Percentiles rank a stretch among this genome's conserved stretches.
Evolutionary conservation across 768 basidiomycete species (phyloP).

Genomic region (Hebeloma cylindrosporum): DNA sequence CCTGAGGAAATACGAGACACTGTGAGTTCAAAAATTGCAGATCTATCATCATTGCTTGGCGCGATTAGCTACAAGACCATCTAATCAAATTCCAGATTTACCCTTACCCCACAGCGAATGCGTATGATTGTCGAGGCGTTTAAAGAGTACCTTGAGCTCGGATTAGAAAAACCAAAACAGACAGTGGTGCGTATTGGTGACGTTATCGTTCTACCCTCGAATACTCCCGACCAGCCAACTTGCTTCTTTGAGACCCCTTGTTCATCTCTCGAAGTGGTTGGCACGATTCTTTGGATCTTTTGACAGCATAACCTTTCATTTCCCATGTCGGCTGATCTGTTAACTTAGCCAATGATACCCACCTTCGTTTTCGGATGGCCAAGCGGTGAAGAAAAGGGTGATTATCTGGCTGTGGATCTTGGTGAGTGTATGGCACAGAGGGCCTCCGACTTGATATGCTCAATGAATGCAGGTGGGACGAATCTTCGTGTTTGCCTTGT

Average conservation of each 20-base stretch:
- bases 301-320: neutral
- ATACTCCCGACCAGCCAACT: conserved; percentile 6
- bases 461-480: conserved; percentile 84
- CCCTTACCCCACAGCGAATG: conserved; percentile 88
- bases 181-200: conserved; percentile 70
- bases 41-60: too few relatives aligned
- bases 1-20: conserved; percentile 83
- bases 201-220: conserved; percentile 2
- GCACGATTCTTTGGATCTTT: neutral
- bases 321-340: neutral
- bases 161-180: conserved; percentile 79
- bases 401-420: conserved; percentile 88
- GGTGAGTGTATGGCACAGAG: conserved; percentile 45
- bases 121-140: conserved; percentile 97
- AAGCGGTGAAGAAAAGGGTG: conserved; percentile 82
- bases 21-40: conserved; percentile 50
- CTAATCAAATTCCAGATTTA: conserved; percentile 54
- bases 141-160: conserved; percentile 86
- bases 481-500: conserved; percentile 99
- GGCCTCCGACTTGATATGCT: neutral
- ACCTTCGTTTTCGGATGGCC: conserved; percentile 98
- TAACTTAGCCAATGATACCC: conserved; percentile 85
- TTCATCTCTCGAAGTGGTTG: too few relatives aligned
- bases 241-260: too few relatives aligned
- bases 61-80: conserved; percentile 10